Conservation (phyloP, 2,329 filamentous ascomycete species). For the Fusarium cyanostomum region DNA sequence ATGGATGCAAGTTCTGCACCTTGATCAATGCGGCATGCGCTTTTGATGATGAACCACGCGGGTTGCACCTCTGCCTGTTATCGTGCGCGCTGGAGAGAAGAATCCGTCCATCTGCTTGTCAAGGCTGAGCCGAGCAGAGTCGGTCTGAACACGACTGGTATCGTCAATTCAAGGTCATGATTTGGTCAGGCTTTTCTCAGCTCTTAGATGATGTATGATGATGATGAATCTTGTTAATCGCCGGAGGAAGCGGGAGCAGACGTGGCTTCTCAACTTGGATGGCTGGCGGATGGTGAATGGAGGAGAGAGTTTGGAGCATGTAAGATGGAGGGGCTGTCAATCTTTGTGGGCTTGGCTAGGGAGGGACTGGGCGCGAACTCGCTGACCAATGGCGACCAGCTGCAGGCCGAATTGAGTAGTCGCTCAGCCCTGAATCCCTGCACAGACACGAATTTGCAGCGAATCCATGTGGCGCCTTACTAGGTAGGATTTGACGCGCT, state of each 20-base stretch:
- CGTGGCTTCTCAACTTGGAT: slow-evolving; percentile 16
- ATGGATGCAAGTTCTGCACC: background rate
- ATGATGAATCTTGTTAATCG: slow-evolving; percentile 13
- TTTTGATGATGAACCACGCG: background rate
- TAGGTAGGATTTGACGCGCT: slow-evolving; percentile 5
- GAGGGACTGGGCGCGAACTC: slow-evolving; percentile 27
- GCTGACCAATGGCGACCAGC: slow-evolving; percentile 38
- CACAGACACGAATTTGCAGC: slow-evolving; percentile 11
- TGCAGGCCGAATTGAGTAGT: slow-evolving; percentile 44
- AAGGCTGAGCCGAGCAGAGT: background rate
- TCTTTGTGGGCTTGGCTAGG: slow-evolving; percentile 33
- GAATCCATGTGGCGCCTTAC: slow-evolving; percentile 19
- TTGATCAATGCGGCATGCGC: slow-evolving; percentile 2
- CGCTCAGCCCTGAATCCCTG: slow-evolving; percentile 34
- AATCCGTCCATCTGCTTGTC: background rate
- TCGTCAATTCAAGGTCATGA: background rate
- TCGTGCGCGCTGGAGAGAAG: background rate
- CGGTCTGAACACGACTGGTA: background rate
- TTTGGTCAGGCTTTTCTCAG: background rate
- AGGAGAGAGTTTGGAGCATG: slow-evolving; percentile 3
- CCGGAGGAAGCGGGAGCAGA: slow-evolving; percentile 5
- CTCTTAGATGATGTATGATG: slow-evolving; percentile 7
- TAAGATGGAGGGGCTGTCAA: slow-evolving; percentile 31
- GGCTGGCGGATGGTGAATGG: slow-evolving; percentile 8
- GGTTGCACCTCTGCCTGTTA: background rate